Conservation (phyloP, 169 alveolate genomes). For the Plasmodium fragile region DNA sequence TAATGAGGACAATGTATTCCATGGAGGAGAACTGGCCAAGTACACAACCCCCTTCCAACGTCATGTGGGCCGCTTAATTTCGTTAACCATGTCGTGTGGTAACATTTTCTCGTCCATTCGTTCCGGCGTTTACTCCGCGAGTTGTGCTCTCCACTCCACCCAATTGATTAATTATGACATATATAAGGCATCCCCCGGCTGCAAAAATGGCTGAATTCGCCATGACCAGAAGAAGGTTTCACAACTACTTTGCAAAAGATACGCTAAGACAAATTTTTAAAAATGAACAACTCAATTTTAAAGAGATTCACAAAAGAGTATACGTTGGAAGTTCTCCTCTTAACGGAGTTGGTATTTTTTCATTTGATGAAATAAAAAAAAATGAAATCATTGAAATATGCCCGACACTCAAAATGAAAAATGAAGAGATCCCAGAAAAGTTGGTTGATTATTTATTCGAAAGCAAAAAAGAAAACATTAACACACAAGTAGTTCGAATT, state of each 20-base stretch:
- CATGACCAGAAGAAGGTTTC: constrained; percentile 21
- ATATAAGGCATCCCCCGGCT: not conserved
- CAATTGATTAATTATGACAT: not conserved
- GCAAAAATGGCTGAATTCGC: not conserved
- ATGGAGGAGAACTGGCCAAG: not conserved
- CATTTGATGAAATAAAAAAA: constrained; percentile 23
- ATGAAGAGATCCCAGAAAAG: constrained; percentile 49
- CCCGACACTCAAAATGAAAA: constrained; percentile 34
- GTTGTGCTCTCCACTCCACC: not conserved
- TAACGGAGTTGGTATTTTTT: constrained; percentile 41
- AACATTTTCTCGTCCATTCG: not conserved
- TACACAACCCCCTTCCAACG: not conserved
- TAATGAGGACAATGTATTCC: not conserved
- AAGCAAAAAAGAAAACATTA: not conserved
- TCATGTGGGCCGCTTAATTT: not conserved
- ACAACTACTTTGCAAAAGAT: constrained; percentile 54
- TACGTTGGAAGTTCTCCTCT: constrained; percentile 29
- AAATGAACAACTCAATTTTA: constrained; percentile 26
- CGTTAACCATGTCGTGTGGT: not conserved
- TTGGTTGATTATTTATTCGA: constrained; percentile 47
- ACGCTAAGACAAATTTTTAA: constrained; percentile 8
- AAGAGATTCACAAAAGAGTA: constrained; percentile 33
- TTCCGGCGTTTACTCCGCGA: not conserved
- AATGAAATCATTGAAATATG: constrained; percentile 66
- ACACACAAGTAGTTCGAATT: constrained; percentile 19